These are phyloP conservation scores for Rickenella mellea DNA, from an alignment of 768 basidiomycete species.

Conservation along the genomic window DNA sequence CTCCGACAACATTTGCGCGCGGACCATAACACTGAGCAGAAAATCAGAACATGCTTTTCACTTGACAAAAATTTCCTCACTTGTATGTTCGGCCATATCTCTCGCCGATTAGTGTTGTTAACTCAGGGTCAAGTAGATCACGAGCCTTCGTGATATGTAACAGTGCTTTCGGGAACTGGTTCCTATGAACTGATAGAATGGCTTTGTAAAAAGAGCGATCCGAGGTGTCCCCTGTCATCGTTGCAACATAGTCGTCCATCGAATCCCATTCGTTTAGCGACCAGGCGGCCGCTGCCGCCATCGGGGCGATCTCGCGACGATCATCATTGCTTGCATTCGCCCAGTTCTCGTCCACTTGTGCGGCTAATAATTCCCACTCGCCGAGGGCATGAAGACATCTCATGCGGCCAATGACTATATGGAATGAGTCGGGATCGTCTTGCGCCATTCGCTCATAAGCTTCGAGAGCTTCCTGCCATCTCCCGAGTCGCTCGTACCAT, in stretches of 20 bases:
- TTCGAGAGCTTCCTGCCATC: slow-evolving; percentile 89
- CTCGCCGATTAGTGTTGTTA: slow-evolving; percentile 87
- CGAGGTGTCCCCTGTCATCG: slow-evolving; percentile 87
- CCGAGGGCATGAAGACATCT: slow-evolving; percentile 95
- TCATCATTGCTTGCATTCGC: slow-evolving; percentile 72
- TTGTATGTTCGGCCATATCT: slow-evolving; percentile 97
- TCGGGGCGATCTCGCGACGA: slow-evolving; percentile 84
- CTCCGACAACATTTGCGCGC: slow-evolving; percentile 97
- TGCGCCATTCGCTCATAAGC: slow-evolving; percentile 76
- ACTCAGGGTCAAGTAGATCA: slow-evolving; percentile 83
- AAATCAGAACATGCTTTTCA: slow-evolving; percentile 1
- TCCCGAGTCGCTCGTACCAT: slow-evolving; percentile 96
- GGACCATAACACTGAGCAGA: slow-evolving; percentile 72
- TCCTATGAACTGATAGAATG: slow-evolving; percentile 91
- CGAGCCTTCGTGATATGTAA: slow-evolving; percentile 87
- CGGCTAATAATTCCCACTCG: slow-evolving; percentile 89
- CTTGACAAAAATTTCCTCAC: slow-evolving; percentile 37
- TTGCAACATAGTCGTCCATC: slow-evolving; percentile 94
- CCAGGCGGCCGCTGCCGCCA: slow-evolving; percentile 97
- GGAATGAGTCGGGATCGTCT: slow-evolving; percentile 66
- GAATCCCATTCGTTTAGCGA: slow-evolving; percentile 93
- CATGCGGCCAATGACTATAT: slow-evolving; percentile 83
- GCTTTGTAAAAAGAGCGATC: slow-evolving; percentile 95
- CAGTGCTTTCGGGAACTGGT: slow-evolving; percentile 87
- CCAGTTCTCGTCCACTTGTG: slow-evolving; percentile 86